Evolutionary conservation across 495 filamentous ascomycete genomes (phyloP), one percentile per base, ranked within the genome.

Genomic region (Penicillium antarcticum): DNA sequence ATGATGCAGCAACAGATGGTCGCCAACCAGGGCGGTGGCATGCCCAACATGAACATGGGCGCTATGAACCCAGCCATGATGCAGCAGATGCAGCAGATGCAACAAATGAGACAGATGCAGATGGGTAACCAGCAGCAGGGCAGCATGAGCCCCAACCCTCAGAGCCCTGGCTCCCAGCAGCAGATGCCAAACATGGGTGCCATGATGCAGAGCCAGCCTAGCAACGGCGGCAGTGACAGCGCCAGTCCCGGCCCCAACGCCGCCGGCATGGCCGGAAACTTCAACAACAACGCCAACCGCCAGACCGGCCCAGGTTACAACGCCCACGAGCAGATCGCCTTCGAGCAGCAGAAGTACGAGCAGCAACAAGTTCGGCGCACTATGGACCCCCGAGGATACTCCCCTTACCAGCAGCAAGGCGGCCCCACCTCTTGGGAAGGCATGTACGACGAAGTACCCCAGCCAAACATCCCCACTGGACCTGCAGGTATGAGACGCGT

Each of bases 391-490:
- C 74, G 76, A 16, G 74, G 64, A 8, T 77, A 69, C 50, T 75
- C 73, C 38, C 76, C 74, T 6, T 77, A 75, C 40, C 71, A 81
- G 62, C 71, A 81, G 62, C 69, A 80, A 58, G 80, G 79, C 34
- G 79, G 78, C 4, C 86, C 87, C 19, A 92, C 88, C 18, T 90
- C 86, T 18, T 97, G 94, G 92, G 94, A 98, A 68, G 94, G 94
- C 48, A 98, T 98, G 94, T 98, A 98, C 67, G 94, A 98, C 65
- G 94, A 97, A 65, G 91, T 96, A 1, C 95, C 95, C 18, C 91
- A 92, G 61, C 91, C 91, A 8, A 84, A 86, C 49, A 80, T 85
- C 48, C 75, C 75, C 43, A 65, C 69, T 3, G 80, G 80, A 42
- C 79, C 79, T 18, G 62, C 73, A 39, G 74, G 79, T 39, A 78